phyloP scores from a whole-genome alignment of 768 basidiomycete species.

The Cystobasidium ongulense region DNA sequence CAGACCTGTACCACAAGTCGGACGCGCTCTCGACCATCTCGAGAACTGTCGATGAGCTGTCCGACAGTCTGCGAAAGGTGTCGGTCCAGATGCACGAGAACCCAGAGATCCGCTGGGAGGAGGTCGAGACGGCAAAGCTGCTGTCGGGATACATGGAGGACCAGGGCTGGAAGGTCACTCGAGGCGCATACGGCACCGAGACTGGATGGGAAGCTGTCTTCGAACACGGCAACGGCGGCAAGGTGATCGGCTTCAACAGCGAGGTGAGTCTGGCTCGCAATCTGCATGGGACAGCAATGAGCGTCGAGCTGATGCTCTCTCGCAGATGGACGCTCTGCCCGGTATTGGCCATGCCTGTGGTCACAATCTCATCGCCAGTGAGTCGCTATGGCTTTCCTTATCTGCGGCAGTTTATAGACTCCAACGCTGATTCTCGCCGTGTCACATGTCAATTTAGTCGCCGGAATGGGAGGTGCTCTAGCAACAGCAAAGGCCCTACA shows the following conservation, averaged over 20 bases:
- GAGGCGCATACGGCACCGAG: slow-evolving; percentile 35
- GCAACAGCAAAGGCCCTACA: slow-evolving; percentile 30
- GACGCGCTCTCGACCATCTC: slow-evolving; percentile 21
- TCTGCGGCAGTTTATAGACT: not conserved
- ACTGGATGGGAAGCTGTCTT: slow-evolving; percentile 38
- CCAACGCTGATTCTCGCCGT: not conserved
- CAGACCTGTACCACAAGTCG: slow-evolving; percentile 4
- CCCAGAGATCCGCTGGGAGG: slow-evolving; percentile 32
- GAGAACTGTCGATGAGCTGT: slow-evolving; percentile 8
- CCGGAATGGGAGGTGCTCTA: slow-evolving; percentile 32
- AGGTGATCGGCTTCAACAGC: slow-evolving; percentile 36
- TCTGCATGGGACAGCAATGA: not conserved
- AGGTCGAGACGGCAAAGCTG: not conserved
- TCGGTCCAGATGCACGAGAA: slow-evolving; percentile 21
- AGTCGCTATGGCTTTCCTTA: not conserved
- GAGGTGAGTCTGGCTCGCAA: slow-evolving; percentile 1
- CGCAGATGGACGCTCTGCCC: slow-evolving; percentile 50
- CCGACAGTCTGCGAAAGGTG: not conserved
- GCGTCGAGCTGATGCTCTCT: not conserved
- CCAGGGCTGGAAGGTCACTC: slow-evolving; percentile 30
- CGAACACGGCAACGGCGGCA: slow-evolving; percentile 35
- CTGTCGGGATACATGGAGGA: slow-evolving; percentile 28
- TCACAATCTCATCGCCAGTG: slow-evolving; percentile 26
- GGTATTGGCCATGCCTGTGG: slow-evolving; percentile 52
- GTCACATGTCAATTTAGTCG: not conserved